Conservation (phyloP, 768 basidiomycete species). For the Russula lepida region DNA sequence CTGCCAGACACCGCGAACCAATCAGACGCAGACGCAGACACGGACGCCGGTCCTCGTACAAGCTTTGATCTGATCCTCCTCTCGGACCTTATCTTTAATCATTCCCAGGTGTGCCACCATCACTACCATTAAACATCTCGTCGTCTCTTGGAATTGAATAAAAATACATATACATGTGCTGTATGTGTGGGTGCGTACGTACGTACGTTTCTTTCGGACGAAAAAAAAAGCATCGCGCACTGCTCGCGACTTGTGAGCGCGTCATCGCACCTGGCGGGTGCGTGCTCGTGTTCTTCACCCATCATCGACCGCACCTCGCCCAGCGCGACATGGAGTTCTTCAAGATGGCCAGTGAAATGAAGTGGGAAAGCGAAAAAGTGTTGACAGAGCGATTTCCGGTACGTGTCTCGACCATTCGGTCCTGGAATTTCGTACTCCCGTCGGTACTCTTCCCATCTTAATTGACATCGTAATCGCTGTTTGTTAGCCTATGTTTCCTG, state of each 20-base stretch:
- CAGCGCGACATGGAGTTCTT: conserved; percentile 82
- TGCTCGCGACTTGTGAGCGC: conserved; percentile 64
- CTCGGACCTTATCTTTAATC: conserved; percentile 92
- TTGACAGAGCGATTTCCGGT: conserved; percentile 58
- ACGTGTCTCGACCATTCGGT: conserved; percentile 22
- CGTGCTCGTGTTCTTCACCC: conserved; percentile 81
- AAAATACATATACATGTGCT: neutral
- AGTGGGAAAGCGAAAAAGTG: conserved; percentile 71
- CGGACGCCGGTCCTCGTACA: conserved; percentile 18
- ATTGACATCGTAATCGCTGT: neutral
- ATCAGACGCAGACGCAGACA: conserved; percentile 7
- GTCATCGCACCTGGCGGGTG: conserved; percentile 26
- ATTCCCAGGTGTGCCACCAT: conserved; percentile 60
- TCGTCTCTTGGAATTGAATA: neutral
- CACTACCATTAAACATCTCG: neutral
- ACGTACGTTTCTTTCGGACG: neutral
- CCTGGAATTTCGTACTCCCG: no score
- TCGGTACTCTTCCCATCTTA: neutral
- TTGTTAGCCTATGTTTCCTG: conserved; percentile 80
- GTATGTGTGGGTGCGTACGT: neutral
- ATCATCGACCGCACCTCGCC: conserved; percentile 80
- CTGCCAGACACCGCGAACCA: conserved; percentile 14
- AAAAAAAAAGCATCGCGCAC: conserved; percentile 63
- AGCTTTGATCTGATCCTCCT: conserved; percentile 78
- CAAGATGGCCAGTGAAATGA: conserved; percentile 43